Percentiles rank a stretch among this genome's conserved stretches.
These are phyloP conservation scores for Trichosporon sp. DNA, from an alignment of 1,284 basidiomycete genomes.

Conservation along the genomic window DNA sequence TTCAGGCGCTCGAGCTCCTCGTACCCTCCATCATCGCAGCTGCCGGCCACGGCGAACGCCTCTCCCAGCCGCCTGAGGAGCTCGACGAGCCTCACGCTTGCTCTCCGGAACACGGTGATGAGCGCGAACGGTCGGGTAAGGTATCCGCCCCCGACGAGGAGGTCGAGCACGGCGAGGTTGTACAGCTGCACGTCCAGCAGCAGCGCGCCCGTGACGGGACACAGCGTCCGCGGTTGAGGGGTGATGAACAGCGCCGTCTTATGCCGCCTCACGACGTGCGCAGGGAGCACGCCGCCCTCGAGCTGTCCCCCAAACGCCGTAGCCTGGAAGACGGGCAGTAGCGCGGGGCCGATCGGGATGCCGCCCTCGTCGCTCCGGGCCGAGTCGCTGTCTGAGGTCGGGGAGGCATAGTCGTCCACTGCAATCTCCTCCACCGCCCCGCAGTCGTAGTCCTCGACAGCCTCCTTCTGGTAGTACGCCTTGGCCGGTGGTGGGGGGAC, in stretches of 20 bases:
- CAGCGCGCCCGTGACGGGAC: not conserved
- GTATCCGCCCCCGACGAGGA: not conserved
- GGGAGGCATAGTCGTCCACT: not conserved
- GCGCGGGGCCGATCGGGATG: not conserved
- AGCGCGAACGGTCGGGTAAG: not conserved
- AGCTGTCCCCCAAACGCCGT: not conserved
- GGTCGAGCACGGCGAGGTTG: conserved; percentile 10
- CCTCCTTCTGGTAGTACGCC: not conserved
- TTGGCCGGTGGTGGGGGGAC: not conserved
- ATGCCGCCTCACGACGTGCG: not conserved
- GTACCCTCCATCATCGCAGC: not conserved
- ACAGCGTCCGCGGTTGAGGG: not conserved
- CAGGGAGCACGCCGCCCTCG: not conserved
- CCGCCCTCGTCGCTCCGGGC: not conserved
- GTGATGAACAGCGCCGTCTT: not conserved
- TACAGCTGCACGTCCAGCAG: conserved; percentile 14
- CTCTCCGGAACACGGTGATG: not conserved
- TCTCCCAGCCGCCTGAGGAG: not conserved
- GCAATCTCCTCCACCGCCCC: conserved; percentile 1
- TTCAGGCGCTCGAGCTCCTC: not conserved
- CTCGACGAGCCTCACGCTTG: conserved; percentile 4
- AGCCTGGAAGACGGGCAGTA: conserved; percentile 2
- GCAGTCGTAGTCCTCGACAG: not conserved
- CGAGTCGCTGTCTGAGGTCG: not conserved
- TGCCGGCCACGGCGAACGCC: not conserved